phyloP scores from a whole-genome alignment of 352 stramenopile species.

The Pythium oligandrum region DNA sequence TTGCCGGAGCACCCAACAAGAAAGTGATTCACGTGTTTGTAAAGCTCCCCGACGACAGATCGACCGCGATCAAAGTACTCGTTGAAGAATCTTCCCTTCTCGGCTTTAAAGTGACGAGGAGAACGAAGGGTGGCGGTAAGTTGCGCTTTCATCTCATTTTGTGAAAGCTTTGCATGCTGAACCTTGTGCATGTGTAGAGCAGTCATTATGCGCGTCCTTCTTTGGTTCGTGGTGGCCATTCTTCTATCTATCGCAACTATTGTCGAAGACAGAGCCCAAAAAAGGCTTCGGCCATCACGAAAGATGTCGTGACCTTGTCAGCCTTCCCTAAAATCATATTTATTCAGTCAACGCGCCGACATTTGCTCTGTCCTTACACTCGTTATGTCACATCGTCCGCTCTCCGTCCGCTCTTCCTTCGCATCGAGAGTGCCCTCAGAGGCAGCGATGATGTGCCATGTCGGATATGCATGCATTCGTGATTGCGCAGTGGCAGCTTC shows the following conservation, averaged over 20 bases:
- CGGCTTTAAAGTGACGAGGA: conserved; percentile 2
- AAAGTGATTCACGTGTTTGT: conserved; percentile 12
- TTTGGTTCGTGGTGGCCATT: conserved; percentile 2
- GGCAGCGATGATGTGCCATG: conserved; percentile 3
- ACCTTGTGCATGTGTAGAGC: conserved; percentile 6
- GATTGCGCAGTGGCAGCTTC: no score
- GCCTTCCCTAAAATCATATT: conserved; percentile 2
- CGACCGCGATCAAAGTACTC: conserved; percentile 4
- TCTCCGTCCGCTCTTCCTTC: conserved; percentile 3
- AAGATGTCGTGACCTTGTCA: conserved; percentile 4
- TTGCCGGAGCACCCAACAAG: not conserved
- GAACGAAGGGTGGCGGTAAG: conserved; percentile 7
- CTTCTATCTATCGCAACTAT: conserved; percentile 3
- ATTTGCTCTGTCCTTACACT: not conserved
- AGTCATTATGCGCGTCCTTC: conserved; percentile 6
- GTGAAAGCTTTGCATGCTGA: conserved; percentile 7
- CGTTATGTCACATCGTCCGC: conserved; percentile 5
- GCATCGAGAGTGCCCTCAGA: conserved; percentile 11
- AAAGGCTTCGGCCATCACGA: conserved; percentile 3
- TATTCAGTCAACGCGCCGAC: conserved; percentile 1
- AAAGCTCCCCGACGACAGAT: conserved; percentile 6
- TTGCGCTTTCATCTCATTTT: conserved; percentile 7
- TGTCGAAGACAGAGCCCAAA: conserved; percentile 5
- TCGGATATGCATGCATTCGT: no score
- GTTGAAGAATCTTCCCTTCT: conserved; percentile 1